Conservation (phyloP, 345 rosid genomes). For the Pugionium dolabratum region DNA sequence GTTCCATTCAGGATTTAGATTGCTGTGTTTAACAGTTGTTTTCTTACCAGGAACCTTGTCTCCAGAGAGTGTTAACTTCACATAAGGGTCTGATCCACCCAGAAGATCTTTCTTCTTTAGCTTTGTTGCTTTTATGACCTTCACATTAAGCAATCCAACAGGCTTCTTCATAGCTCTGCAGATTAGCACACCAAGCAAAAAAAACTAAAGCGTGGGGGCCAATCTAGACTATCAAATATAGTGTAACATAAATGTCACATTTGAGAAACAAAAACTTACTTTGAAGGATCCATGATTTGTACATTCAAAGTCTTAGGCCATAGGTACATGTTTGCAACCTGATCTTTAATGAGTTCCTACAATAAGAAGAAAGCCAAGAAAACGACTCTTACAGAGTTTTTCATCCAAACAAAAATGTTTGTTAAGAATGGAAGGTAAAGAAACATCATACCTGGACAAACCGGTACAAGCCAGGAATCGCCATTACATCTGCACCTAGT, state of each 20-base stretch:
- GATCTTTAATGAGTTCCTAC: conserved; percentile 91
- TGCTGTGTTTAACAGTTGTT: conserved; percentile 76
- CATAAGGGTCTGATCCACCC: conserved; percentile 93
- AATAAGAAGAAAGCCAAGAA: conserved; percentile 4
- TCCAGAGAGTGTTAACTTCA: conserved; percentile 74
- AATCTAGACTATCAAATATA: background rate
- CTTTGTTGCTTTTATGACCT: conserved; percentile 70
- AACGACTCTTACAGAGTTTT: background rate
- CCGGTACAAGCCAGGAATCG: conserved; percentile 86
- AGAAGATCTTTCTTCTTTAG: conserved; percentile 83
- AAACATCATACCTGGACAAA: conserved; percentile 64
- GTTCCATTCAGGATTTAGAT: conserved; percentile 94
- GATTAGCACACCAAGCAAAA: background rate
- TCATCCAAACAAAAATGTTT: conserved; percentile 3
- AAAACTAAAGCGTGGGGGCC: too few relatives aligned
- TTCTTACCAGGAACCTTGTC: conserved; percentile 74
- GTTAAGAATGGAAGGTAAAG: background rate
- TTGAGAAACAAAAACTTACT: conserved; percentile 41
- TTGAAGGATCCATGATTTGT: conserved; percentile 73
- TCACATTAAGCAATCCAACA: conserved; percentile 75
- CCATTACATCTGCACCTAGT: conserved; percentile 89
- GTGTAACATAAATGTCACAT: background rate
- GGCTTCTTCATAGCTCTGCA: conserved; percentile 76
- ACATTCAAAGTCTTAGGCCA: conserved; percentile 95
- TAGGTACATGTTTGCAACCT: conserved; percentile 89